Base-by-base conservation (phyloP, 208 protist genomes). In the Acanthamoeba sp. region DNA sequence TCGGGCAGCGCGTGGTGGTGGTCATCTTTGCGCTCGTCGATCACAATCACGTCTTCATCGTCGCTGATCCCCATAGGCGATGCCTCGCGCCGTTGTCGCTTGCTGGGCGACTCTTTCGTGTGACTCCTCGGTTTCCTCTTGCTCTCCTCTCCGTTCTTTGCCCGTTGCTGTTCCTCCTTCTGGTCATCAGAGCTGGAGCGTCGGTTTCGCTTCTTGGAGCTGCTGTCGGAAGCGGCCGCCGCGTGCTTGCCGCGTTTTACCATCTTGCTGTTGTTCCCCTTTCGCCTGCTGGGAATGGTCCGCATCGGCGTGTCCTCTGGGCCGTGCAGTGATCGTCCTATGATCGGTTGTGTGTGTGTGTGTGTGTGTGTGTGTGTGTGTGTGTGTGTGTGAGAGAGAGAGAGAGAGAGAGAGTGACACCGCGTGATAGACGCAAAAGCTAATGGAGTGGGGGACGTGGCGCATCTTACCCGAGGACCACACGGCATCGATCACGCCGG, bases 401-500 rank as follows among this genome's bases (percentile, higher is more conserved):
- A n/a, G n/a, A n/a, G n/a, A n/a, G n/a, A n/a, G n/a, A n/a, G n/a
- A n/a, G n/a, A n/a, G n/a, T n/a, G n/a, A n/a, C n/a, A n/a, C n/a
- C n/a, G n/a, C n/a, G n/a, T n/a, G n/a, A n/a, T n/a, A n/a, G n/a
- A 29, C 5, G 22, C 0, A 62, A 24, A 62, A 27, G 55, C 55
- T 22, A 24, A n/a, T n/a, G 14, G 22, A 1, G 55, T 16, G 6
- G 59, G 22, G 27, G n/a, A 14, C 27, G 62, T 0, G 4, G 2
- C 1, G 62, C 48, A 16, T 6, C 59, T 27, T 24, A 73, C 57
- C 57, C 48, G 32, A 27, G 42, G 9, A 48, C 50, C 55, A 91
- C 1, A 71, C 85, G 18, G 57, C 59, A 32, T 91, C 85, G 36
- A 91, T 91, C 6, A 40, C 6, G 10, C 85, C 85, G 9, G 85